Evolutionary conservation across 202 grass and related monocot genomes (phyloP).

Genomic region (Cymbopogon flexuosus): DNA sequence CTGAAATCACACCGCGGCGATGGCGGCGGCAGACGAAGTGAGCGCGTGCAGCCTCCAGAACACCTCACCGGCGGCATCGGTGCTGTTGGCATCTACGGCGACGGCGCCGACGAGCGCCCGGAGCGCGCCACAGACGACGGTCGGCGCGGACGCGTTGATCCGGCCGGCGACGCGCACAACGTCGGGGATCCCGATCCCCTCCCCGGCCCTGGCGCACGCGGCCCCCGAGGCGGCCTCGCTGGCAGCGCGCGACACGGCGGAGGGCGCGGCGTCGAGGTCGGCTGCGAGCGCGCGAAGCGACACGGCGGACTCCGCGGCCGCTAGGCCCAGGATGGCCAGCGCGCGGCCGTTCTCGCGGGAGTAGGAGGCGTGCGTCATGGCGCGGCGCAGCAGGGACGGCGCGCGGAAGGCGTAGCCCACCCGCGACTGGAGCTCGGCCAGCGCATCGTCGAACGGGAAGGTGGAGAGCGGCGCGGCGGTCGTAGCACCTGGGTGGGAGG

Average conservation of each 20-base stretch:
- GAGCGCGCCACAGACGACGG: slow-evolving; percentile 54
- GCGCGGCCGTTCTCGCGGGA: slow-evolving; percentile 54
- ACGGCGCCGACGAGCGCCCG: slow-evolving; percentile 60
- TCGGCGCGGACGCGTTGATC: slow-evolving; percentile 30
- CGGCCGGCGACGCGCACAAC: slow-evolving; percentile 50
- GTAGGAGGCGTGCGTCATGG: slow-evolving; percentile 58
- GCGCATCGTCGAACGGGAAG: slow-evolving; percentile 39
- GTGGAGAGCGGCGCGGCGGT: neutral
- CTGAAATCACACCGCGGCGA: slow-evolving; percentile 15
- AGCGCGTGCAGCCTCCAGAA: slow-evolving; percentile 43
- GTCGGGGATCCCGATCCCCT: slow-evolving; percentile 27
- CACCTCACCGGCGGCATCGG: slow-evolving; percentile 47
- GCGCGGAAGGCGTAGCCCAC: slow-evolving; percentile 28
- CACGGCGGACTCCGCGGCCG: slow-evolving; percentile 37
- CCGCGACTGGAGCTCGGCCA: slow-evolving; percentile 45
- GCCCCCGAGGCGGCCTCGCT: slow-evolving; percentile 17
- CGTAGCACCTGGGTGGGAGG: neutral
- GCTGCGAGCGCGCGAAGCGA: slow-evolving; percentile 35
- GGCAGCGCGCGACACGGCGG: slow-evolving; percentile 26
- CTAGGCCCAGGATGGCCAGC: slow-evolving; percentile 53
- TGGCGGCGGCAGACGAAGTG: neutral
- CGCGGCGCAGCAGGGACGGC: slow-evolving; percentile 46
- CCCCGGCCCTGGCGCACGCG: slow-evolving; percentile 34
- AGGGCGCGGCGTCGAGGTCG: slow-evolving; percentile 35
- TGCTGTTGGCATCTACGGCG: slow-evolving; percentile 45